A percentile compares a stretch with the other conserved stretches of the same genome.
Evolutionary conservation across 2,329 filamentous ascomycete species (phyloP).

Genomic region (Monosporascus cannonballus): DNA sequence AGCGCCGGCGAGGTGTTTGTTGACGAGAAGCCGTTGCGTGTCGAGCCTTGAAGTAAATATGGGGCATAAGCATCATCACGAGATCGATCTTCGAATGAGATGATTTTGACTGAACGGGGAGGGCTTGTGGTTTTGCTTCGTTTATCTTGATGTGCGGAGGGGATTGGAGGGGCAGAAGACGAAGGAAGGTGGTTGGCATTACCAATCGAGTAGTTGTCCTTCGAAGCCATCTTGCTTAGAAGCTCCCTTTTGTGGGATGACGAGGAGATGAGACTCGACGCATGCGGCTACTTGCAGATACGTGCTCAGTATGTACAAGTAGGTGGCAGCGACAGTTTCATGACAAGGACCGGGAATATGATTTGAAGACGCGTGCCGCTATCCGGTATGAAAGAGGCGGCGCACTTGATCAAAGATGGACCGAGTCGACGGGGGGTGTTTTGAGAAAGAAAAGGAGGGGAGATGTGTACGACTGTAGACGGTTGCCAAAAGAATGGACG

Average conservation of each 20-base stretch:
- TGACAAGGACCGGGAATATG: constrained; percentile 10
- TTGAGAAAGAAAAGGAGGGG: neutral
- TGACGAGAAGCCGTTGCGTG: constrained; percentile 17
- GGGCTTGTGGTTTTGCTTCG: constrained; percentile 3
- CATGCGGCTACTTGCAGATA: constrained; percentile 11
- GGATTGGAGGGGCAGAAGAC: neutral
- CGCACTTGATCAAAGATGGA: neutral
- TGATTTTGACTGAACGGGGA: constrained; percentile 1
- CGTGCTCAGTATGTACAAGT: constrained; percentile 3
- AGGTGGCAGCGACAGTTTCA: constrained; percentile 4
- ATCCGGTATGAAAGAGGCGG: no score
- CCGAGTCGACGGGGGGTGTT: neutral
- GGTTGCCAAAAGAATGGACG: neutral
- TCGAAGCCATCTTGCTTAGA: constrained; percentile 26
- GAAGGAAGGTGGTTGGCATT: constrained; percentile 8
- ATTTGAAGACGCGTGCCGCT: no score
- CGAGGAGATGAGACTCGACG: neutral
- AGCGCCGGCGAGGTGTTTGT: constrained; percentile 11
- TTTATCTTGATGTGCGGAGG: constrained; percentile 1
- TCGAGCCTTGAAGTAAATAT: constrained; percentile 16
- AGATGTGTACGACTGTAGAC: neutral
- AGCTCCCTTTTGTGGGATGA: constrained; percentile 4
- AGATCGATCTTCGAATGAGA: constrained; percentile 2
- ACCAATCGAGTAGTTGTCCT: constrained; percentile 26
- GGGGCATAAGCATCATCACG: constrained; percentile 17